Evolutionary conservation across 495 filamentous ascomycete genomes (phyloP).

Genomic region (Pseudomonodictys pantanalensis): DNA sequence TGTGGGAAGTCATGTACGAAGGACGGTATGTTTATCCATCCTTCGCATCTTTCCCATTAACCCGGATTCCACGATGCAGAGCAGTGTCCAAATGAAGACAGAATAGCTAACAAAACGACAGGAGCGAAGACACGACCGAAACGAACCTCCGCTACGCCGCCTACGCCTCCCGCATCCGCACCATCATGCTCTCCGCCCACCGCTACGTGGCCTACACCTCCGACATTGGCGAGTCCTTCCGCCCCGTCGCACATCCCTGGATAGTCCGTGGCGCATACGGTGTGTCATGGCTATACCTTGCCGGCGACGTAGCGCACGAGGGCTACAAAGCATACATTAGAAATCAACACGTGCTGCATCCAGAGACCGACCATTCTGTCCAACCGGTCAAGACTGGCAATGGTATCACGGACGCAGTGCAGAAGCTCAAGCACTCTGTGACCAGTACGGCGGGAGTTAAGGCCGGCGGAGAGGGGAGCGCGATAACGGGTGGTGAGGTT

Average conservation of each 20-base stretch:
- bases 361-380: slow-evolving; percentile 38
- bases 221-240: slow-evolving; percentile 95
- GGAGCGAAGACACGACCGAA: slow-evolving; percentile 77
- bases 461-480: slow-evolving; percentile 6
- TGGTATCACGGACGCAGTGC: not conserved
- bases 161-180: slow-evolving; percentile 82
- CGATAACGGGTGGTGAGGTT: slow-evolving; percentile 28
- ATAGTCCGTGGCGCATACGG: slow-evolving; percentile 81
- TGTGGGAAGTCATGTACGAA: slow-evolving; percentile 73
- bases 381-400: slow-evolving; percentile 3
- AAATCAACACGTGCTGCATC: slow-evolving; percentile 63
- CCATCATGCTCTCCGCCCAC: slow-evolving; percentile 84
- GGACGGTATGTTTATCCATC: slow-evolving; percentile 64
- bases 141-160: slow-evolving; percentile 85
- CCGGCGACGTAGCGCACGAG: slow-evolving; percentile 88
- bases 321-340: slow-evolving; percentile 91
- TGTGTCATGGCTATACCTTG: slow-evolving; percentile 86
- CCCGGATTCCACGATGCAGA: not conserved
- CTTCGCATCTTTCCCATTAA: slow-evolving; percentile 7
- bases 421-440: slow-evolving; percentile 1
- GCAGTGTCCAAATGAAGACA: too few relatives aligned
- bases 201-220: slow-evolving; percentile 97
- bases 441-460: slow-evolving; percentile 11
- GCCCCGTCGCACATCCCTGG: slow-evolving; percentile 82
- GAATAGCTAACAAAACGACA: slow-evolving; percentile 38